Conservation (phyloP, 306 rosid species). For the Prunus mira region DNA sequence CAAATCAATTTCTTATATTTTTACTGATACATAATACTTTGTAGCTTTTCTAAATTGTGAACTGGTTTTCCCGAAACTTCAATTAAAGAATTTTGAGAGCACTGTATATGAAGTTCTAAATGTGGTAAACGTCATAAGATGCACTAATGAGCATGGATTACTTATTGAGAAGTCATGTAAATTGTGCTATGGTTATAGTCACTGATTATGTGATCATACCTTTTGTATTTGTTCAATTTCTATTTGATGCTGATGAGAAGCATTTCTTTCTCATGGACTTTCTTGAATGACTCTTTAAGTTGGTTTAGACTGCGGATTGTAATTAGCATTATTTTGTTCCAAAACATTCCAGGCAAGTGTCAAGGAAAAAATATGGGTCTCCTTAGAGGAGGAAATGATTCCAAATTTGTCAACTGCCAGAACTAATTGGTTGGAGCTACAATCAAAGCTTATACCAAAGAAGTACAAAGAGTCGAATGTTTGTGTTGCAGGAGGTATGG, state of each 20-base stretch:
- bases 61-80: background rate
- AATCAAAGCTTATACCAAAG: conserved; percentile 64
- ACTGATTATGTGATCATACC: background rate
- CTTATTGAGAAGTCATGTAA: background rate
- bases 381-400: conserved; percentile 92
- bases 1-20: background rate
- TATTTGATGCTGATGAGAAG: background rate
- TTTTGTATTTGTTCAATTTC: background rate
- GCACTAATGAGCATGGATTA: background rate
- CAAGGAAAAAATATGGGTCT: conserved; percentile 71
- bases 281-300: background rate
- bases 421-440: conserved; percentile 91
- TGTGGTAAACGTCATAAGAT: background rate
- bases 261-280: background rate
- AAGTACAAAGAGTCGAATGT: conserved; percentile 60
- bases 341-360: conserved; percentile 62
- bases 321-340: conserved; percentile 25
- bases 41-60: background rate
- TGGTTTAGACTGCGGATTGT: conserved; percentile 24
- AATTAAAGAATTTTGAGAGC: background rate
- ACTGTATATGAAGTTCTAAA: background rate
- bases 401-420: conserved; percentile 60
- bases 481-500: conserved; percentile 92
- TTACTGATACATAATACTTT: background rate
- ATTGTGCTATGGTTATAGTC: background rate